Percentiles rank a stretch among this genome's conserved stretches.
phyloP scores from a whole-genome alignment of 768 basidiomycete genomes.

The Pluteus cervinus region DNA sequence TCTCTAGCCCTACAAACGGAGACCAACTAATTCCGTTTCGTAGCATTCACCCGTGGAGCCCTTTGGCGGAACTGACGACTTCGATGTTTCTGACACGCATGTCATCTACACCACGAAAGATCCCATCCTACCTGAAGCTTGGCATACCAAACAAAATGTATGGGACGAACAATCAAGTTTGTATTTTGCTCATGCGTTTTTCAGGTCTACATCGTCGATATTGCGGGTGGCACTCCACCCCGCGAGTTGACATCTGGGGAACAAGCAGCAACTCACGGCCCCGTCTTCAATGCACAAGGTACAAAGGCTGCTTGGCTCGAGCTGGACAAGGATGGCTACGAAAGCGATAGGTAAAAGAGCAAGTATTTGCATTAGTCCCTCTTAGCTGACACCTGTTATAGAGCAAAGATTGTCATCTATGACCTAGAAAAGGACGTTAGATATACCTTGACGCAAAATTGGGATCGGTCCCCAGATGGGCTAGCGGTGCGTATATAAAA shows the following conservation, averaged over 20 bases:
- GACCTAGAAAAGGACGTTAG: slow-evolving; percentile 64
- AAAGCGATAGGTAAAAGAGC: slow-evolving; percentile 83
- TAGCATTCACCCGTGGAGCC: slow-evolving; percentile 77
- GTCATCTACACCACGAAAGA: slow-evolving; percentile 88
- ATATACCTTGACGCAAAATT: slow-evolving; percentile 70
- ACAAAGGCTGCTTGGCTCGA: slow-evolving; percentile 84
- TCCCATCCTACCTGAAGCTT: slow-evolving; percentile 65
- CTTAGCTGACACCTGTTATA: slow-evolving; percentile 16
- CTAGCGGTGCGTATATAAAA: slow-evolving; percentile 49
- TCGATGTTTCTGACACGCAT: slow-evolving; percentile 61
- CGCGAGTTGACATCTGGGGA: slow-evolving; percentile 74
- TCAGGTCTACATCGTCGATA: slow-evolving; percentile 66
- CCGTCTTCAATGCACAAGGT: slow-evolving; percentile 61
- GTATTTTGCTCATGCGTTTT: neutral
- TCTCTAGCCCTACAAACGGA: slow-evolving; percentile 4
- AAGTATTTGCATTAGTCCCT: slow-evolving; percentile 3
- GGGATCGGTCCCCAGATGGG: slow-evolving; percentile 76
- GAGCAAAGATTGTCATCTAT: slow-evolving; percentile 74
- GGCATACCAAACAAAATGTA: slow-evolving; percentile 89
- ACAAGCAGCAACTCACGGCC: slow-evolving; percentile 78
- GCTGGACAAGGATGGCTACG: slow-evolving; percentile 82
- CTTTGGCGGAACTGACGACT: slow-evolving; percentile 81
- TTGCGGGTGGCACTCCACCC: slow-evolving; percentile 43
- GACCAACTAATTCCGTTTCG: slow-evolving; percentile 1
- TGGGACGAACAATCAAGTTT: too few species aligned